Evolutionary conservation across 495 filamentous ascomycete species (phyloP).

Genomic region (Penicillium cinerascens): DNA sequence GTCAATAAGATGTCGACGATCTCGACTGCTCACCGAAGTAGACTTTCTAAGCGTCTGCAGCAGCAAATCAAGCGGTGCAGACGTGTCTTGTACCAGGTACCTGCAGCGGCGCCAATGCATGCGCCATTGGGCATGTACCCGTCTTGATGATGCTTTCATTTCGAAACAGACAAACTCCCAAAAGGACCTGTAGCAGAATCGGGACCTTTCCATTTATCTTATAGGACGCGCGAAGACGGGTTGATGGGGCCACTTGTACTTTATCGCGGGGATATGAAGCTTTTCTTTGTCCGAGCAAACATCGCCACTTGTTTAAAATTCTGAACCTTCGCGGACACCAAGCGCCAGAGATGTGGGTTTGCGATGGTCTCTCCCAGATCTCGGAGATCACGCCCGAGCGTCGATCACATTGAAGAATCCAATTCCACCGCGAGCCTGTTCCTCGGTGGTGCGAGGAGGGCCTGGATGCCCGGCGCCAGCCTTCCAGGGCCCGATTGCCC

Average conservation of each 20-base stretch:
- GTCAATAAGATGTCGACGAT: neutral
- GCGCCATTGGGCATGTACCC: neutral
- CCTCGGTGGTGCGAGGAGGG: constrained; percentile 59
- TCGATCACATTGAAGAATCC: constrained; percentile 47
- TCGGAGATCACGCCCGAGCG: constrained; percentile 1
- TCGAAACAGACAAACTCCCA: too few relatives aligned
- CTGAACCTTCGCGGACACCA: neutral
- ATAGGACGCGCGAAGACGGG: too few relatives aligned
- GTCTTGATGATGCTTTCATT: too few relatives aligned
- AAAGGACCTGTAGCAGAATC: too few relatives aligned
- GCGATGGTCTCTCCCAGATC: constrained; percentile 4
- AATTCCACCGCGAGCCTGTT: constrained; percentile 69
- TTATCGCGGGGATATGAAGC: neutral
- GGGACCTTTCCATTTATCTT: too few relatives aligned
- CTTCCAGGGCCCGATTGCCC: neutral
- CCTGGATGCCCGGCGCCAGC: constrained; percentile 55
- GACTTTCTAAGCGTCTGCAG: neutral
- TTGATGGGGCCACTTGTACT: too few relatives aligned
- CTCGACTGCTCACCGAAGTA: neutral
- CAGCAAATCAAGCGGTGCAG: neutral
- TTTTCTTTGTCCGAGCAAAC: neutral
- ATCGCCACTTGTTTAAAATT: neutral
- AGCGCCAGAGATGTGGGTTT: neutral
- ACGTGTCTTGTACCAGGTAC: neutral
- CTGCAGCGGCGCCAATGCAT: neutral